phyloP scores from a whole-genome alignment of 768 basidiomycete species.

The Solioccasus polychromus region DNA sequence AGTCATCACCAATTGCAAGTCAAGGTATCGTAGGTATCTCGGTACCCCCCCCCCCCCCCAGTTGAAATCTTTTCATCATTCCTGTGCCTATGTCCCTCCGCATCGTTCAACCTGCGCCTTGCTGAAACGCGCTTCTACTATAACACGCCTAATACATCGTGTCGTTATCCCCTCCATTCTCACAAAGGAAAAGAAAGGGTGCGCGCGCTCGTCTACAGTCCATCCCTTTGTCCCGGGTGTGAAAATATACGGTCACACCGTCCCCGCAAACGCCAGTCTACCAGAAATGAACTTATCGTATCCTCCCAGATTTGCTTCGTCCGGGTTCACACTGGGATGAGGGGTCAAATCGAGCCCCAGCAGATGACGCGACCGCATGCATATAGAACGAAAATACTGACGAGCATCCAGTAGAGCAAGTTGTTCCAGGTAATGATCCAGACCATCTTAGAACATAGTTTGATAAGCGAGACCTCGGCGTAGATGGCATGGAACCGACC shows the following conservation, averaged over 20 bases:
- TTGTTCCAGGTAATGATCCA: conserved; percentile 24
- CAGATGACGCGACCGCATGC: conserved; percentile 17
- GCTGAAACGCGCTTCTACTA: conserved; percentile 30
- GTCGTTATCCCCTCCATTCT: too few relatives aligned
- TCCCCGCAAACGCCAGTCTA: conserved; percentile 17
- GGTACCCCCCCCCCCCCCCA: too few relatives aligned
- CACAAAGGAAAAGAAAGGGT: not conserved
- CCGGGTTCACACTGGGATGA: conserved; percentile 23
- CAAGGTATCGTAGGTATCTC: too few relatives aligned
- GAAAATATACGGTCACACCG: conserved; percentile 26
- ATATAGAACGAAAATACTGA: conserved; percentile 26
- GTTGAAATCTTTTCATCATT: too few relatives aligned
- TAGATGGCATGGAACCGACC: conserved; percentile 29
- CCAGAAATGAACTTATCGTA: conserved; percentile 31
- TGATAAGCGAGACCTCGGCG: conserved; percentile 28
- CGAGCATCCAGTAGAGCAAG: conserved; percentile 24
- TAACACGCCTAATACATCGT: conserved; percentile 29
- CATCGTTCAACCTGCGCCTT: conserved; percentile 19
- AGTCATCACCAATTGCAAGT: too few relatives aligned
- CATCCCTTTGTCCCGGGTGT: conserved; percentile 28
- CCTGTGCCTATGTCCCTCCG: too few relatives aligned
- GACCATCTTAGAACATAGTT: conserved; percentile 30
- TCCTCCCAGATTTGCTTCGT: conserved; percentile 25
- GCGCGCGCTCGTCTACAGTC: conserved; percentile 31
- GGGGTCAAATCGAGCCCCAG: not conserved